A percentile compares a stretch with the other conserved stretches of the same genome.
Evolutionary conservation across 495 filamentous ascomycete species (phyloP).

Genomic region (Hypoxylon cercidicola): DNA sequence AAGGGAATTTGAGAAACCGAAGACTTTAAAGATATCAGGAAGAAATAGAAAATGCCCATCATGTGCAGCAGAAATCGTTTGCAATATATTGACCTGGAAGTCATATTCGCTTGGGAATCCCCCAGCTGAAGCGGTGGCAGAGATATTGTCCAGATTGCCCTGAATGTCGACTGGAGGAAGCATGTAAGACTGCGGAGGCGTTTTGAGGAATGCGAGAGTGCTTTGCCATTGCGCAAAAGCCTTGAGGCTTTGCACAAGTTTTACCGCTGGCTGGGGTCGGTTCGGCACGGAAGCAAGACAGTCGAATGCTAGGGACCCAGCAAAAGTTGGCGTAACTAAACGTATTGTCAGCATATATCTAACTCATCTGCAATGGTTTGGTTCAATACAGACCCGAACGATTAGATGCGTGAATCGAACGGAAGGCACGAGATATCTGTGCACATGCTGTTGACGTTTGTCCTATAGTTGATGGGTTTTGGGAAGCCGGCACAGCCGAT

Average conservation of each 20-base stretch:
- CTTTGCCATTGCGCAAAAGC: constrained; percentile 51
- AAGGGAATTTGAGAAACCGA: constrained; percentile 42
- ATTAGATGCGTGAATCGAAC: constrained; percentile 33
- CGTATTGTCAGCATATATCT: constrained; percentile 1
- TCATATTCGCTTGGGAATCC: constrained; percentile 61
- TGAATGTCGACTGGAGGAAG: constrained; percentile 53
- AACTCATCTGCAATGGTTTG: not conserved
- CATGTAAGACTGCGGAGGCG: constrained; percentile 53
- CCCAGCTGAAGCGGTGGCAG: constrained; percentile 34
- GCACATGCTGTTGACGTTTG: constrained; percentile 43
- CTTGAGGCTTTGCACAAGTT: constrained; percentile 49
- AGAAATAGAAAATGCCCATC: constrained; percentile 59
- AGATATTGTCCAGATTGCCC: constrained; percentile 51
- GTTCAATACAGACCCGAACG: constrained; percentile 27
- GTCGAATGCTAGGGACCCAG: constrained; percentile 41
- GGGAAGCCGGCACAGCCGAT: constrained; percentile 39
- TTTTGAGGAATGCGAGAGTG: constrained; percentile 56
- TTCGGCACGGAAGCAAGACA: constrained; percentile 50
- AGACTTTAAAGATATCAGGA: constrained; percentile 45
- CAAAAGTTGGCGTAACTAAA: constrained; percentile 40
- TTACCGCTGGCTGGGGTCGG: constrained; percentile 38
- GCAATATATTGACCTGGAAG: constrained; percentile 57
- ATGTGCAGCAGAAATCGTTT: constrained; percentile 55
- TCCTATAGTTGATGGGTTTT: constrained; percentile 14
- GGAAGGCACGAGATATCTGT: constrained; percentile 33